Conservation (phyloP, 257 asterid species). For the Sherardia arvensis region DNA sequence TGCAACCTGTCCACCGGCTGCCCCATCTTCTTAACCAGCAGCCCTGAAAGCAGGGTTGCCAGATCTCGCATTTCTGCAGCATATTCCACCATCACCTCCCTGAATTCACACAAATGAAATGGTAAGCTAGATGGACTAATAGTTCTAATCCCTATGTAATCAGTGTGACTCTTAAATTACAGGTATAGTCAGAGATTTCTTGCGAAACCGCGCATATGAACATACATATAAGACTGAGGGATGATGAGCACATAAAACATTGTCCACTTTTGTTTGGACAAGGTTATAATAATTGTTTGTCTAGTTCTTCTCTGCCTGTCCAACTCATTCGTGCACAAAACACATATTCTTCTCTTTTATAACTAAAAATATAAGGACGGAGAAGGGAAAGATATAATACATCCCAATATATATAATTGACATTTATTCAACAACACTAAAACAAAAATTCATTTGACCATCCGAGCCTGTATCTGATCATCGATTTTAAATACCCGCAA, state of each 20-base stretch:
- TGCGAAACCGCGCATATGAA: background rate
- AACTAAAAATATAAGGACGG: background rate
- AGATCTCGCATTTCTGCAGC: conserved; percentile 54
- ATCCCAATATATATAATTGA: background rate
- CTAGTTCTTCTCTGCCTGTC: background rate
- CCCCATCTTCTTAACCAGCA: conserved; percentile 35
- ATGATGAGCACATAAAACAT: background rate
- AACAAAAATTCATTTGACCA: background rate
- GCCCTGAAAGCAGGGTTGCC: conserved; percentile 33
- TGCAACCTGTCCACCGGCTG: conserved; percentile 19
- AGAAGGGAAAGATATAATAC: background rate
- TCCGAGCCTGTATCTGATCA: background rate
- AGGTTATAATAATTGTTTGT: background rate
- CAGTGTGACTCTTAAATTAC: too few relatives aligned
- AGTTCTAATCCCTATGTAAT: too few relatives aligned
- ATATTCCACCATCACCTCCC: conserved; percentile 61
- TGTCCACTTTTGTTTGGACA: background rate
- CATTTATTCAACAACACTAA: background rate
- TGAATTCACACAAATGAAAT: conserved; percentile 7
- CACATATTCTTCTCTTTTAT: background rate
- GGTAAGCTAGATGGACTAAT: too few relatives aligned
- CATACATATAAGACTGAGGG: background rate
- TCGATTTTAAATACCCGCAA: background rate
- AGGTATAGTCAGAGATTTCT: too few relatives aligned
- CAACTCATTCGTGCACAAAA: background rate